These are phyloP conservation scores for Aspergillus latus DNA, from an alignment of 2,329 filamentous ascomycete genomes.

Conservation along the genomic window DNA sequence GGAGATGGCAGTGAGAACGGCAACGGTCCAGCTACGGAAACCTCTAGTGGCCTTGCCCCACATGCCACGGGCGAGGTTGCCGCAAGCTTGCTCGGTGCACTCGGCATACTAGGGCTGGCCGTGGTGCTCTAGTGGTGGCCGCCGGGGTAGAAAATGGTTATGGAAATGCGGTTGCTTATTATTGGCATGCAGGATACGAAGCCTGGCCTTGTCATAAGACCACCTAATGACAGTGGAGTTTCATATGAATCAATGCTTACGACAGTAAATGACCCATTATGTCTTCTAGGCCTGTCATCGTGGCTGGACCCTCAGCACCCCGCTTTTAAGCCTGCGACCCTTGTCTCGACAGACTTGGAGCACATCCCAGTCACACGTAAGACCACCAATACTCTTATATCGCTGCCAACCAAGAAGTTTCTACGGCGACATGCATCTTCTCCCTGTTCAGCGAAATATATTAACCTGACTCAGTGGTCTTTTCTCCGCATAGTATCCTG, in stretches of 20 bases:
- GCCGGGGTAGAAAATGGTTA: not conserved
- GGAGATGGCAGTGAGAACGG: not conserved
- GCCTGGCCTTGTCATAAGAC: not conserved
- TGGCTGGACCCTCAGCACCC: too few species aligned
- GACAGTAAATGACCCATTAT: too few species aligned
- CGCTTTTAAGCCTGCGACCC: too few species aligned
- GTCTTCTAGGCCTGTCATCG: too few species aligned
- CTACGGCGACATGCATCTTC: not conserved
- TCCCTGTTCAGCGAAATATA: not conserved
- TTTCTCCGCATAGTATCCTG: too few species aligned
- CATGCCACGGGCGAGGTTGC: slow-evolving; percentile 11
- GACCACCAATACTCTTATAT: not conserved
- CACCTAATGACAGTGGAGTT: not conserved
- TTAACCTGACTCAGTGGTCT: not conserved
- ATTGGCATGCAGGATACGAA: not conserved
- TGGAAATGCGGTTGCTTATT: not conserved
- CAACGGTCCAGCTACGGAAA: not conserved
- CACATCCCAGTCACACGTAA: too few species aligned
- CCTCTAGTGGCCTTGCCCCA: not conserved
- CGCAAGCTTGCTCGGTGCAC: not conserved
- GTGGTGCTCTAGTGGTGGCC: slow-evolving; percentile 4
- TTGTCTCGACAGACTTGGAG: too few species aligned
- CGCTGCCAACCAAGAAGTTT: not conserved
- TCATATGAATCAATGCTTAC: too few species aligned
- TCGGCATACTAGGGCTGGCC: not conserved